Conservation (phyloP, 2,329 filamentous ascomycete species). For the Arthrobotrys entomopaga region DNA sequence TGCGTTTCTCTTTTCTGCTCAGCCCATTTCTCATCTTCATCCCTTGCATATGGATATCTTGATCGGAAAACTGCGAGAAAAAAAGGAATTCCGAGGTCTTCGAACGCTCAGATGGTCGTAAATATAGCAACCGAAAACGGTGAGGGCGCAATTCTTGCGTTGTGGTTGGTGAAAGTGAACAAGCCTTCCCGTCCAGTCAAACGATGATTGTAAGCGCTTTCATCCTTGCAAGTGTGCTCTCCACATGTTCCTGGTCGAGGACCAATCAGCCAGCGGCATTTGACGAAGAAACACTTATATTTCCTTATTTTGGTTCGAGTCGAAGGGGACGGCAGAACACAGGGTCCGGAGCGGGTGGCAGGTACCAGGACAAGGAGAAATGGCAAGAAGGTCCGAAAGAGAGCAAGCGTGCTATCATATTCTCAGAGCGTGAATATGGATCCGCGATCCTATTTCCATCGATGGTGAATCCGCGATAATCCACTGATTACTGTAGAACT, state of each 20-base stretch:
- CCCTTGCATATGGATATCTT: conserved; percentile 30
- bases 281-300: conserved; percentile 32
- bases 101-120: conserved; percentile 31
- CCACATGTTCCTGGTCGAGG: conserved; percentile 34
- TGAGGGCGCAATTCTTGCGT: conserved; percentile 54
- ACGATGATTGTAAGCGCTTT: conserved; percentile 46
- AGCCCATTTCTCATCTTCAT: conserved; percentile 6
- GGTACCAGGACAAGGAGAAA: conserved; percentile 23
- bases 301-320: conserved; percentile 23
- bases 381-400: conserved; percentile 23
- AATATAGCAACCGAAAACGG: conserved; percentile 56
- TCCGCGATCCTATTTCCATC: no score
- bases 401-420: neutral
- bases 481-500: no score
- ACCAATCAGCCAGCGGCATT: conserved; percentile 46
- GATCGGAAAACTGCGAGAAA: conserved; percentile 52
- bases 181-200: conserved; percentile 29
- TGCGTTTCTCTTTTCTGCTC: no score
- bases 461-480: no score
- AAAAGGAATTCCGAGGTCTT: conserved; percentile 22
- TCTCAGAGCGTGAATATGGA: no score
- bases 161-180: conserved; percentile 51
- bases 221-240: conserved; percentile 36
- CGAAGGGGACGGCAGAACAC: conserved; percentile 44
- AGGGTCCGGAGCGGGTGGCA: conserved; percentile 32